Evolutionary conservation across 768 basidiomycete species (phyloP).

Genomic region (Amanita rubescens): DNA sequence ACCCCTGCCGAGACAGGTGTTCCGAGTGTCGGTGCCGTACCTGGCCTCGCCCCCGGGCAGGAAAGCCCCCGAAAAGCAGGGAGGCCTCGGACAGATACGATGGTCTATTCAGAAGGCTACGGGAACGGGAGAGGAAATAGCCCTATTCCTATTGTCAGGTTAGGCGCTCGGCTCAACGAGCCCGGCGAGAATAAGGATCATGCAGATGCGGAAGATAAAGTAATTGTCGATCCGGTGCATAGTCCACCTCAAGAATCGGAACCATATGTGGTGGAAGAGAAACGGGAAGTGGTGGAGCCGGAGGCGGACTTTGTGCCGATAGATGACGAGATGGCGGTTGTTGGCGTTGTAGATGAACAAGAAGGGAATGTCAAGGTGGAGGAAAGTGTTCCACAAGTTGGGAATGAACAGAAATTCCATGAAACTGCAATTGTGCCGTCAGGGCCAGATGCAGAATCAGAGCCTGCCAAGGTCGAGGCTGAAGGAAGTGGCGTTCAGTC

Average conservation of each 20-base stretch:
- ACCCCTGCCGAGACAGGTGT: not conserved
- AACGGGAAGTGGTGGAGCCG: not conserved
- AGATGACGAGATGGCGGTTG: constrained; percentile 2
- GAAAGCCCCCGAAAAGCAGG: constrained; percentile 42
- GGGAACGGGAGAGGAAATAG: not conserved
- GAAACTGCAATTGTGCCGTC: not conserved
- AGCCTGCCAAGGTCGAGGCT: not conserved
- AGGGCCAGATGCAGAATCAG: not conserved
- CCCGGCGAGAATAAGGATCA: constrained; percentile 8
- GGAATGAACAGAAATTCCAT: not conserved
- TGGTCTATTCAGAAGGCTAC: constrained; percentile 33
- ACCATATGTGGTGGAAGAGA: not conserved
- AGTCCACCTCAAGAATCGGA: not conserved
- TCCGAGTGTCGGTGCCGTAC: not conserved
- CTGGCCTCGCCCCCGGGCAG: constrained; percentile 15
- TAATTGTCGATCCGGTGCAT: not conserved
- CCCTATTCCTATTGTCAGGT: constrained; percentile 5
- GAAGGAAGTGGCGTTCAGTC: not conserved
- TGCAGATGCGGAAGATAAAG: not conserved
- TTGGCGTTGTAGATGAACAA: not conserved
- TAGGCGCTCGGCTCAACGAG: constrained; percentile 31
- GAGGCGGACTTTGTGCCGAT: constrained; percentile 7
- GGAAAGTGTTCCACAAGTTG: not conserved
- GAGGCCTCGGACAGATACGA: constrained; percentile 62
- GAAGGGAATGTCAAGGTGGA: not conserved